Conservation (phyloP, 768 basidiomycete genomes). For the Lactarius trivialis region DNA sequence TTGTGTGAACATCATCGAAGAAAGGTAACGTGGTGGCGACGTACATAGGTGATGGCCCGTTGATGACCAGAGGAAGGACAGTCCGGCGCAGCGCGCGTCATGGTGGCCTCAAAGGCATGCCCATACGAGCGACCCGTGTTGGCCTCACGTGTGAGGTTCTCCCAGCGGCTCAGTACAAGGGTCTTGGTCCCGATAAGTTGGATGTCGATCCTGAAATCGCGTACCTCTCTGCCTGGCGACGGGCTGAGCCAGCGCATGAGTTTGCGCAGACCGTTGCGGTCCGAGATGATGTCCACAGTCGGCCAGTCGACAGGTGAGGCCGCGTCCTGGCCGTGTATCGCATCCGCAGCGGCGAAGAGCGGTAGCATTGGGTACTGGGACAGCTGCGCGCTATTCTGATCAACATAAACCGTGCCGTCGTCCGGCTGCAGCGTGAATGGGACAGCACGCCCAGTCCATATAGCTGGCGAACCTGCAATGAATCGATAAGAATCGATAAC, state of each 20-base stretch:
- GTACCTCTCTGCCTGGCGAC: conserved; percentile 26
- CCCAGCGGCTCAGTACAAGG: conserved; percentile 55
- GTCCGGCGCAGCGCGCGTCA: conserved; percentile 41
- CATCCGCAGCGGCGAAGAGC: conserved; percentile 53
- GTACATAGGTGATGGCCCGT: conserved; percentile 56
- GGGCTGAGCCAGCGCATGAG: conserved; percentile 46
- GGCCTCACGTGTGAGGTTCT: conserved; percentile 32
- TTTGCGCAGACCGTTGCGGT: conserved; percentile 61
- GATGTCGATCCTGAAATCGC: conserved; percentile 63
- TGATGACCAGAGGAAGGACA: conserved; percentile 55
- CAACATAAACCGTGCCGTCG: conserved; percentile 40
- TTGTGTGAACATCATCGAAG: background rate
- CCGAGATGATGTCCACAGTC: conserved; percentile 44
- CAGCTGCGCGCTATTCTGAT: conserved; percentile 52
- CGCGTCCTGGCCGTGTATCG: conserved; percentile 24
- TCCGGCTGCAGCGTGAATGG: conserved; percentile 55
- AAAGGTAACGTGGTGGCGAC: conserved; percentile 22
- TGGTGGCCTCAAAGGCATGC: conserved; percentile 53
- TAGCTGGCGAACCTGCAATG: conserved; percentile 47
- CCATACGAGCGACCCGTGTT: conserved; percentile 41
- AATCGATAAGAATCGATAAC: background rate
- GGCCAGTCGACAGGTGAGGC: conserved; percentile 32
- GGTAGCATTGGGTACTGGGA: conserved; percentile 41
- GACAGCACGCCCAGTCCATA: conserved; percentile 43
- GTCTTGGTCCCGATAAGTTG: conserved; percentile 55